Base-by-base conservation (phyloP, 2,329 filamentous ascomycete species). In the Exophiala bonariae region DNA sequence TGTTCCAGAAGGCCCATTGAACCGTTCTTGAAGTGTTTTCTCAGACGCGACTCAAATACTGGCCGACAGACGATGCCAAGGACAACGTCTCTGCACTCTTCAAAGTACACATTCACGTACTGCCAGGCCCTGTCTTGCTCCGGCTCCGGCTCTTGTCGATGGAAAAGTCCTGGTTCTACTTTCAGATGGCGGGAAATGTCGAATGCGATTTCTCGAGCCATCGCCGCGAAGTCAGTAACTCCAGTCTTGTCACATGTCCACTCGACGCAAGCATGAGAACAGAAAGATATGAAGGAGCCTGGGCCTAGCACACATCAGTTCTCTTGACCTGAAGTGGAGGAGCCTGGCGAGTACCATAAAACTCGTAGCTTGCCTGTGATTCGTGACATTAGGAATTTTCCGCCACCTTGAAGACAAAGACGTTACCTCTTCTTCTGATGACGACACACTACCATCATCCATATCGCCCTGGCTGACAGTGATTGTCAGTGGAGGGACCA, bases 1-100 rank as follows among this genome's bases (percentile, higher is more conserved):
- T 13, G 17, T 23, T 39, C 42, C 3, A 5, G 16, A n/a, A 38
- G 13, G 26, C 9, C 14, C 28, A 9, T 9, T n/a, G 9, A n/a
- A 31, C n/a, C 28, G 14, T 33, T 20, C 3, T 28, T 19, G 10
- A 45, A 31, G 16, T 38, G 6, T 9, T 7, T 26, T 20, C 19
- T 28, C 13, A 45, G 42, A 2, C 28, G 42, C 19, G 34, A 11
- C 14, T 45, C 42, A n/a, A 45, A 45, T 23, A 31, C 34, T 5
- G 34, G 33, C 11, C 42, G 33, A 20, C 36, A 20, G 19, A 45
- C 42, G 34, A 45, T 45, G 13, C 42, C 42, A n/a, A 45, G 20
- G 11, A 33, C 20, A 39, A 33, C 34, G n/a, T 45, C 42, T 13
- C 20, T 17, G 7, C 13, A 19, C 22, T 39, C 23, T 5, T 45